phyloP scores from a whole-genome alignment of 169 alveolate species.

The Amoebophrya sp. region DNA sequence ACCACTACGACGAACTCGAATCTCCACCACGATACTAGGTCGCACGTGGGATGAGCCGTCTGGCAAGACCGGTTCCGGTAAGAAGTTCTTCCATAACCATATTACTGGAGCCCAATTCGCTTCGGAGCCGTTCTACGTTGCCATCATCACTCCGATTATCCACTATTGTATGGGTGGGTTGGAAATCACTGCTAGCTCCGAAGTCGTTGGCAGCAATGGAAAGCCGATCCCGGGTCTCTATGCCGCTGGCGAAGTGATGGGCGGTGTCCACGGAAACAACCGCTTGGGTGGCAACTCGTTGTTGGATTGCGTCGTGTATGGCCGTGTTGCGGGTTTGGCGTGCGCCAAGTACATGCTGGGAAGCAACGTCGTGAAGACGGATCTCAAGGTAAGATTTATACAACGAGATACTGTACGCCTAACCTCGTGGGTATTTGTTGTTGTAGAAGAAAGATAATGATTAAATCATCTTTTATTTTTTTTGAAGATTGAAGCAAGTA shows the following conservation, averaged over 20 bases:
- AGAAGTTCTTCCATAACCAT: constrained; percentile 50
- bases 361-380: constrained; percentile 38
- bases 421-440: too few relatives aligned
- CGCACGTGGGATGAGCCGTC: background rate
- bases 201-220: constrained; percentile 51
- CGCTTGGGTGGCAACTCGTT: constrained; percentile 29
- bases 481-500: too few relatives aligned
- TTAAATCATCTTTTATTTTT: too few relatives aligned
- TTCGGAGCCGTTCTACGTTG: constrained; percentile 48
- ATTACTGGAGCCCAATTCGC: constrained; percentile 37
- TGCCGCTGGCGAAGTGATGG: constrained; percentile 51
- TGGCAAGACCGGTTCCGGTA: constrained; percentile 47
- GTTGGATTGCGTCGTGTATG: background rate
- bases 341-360: constrained; percentile 47
- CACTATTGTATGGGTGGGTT: constrained; percentile 59
- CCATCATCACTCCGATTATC: constrained; percentile 58
- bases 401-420: too few relatives aligned
- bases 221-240: constrained; percentile 50
- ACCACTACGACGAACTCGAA: too few relatives aligned
- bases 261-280: constrained; percentile 33
- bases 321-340: constrained; percentile 34
- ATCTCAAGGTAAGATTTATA: too few relatives aligned
- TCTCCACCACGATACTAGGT: too few relatives aligned
- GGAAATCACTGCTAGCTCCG: constrained; percentile 52
- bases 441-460: too few relatives aligned